Conservation (phyloP, 345 rosid species). For the Geranium brycei region DNA sequence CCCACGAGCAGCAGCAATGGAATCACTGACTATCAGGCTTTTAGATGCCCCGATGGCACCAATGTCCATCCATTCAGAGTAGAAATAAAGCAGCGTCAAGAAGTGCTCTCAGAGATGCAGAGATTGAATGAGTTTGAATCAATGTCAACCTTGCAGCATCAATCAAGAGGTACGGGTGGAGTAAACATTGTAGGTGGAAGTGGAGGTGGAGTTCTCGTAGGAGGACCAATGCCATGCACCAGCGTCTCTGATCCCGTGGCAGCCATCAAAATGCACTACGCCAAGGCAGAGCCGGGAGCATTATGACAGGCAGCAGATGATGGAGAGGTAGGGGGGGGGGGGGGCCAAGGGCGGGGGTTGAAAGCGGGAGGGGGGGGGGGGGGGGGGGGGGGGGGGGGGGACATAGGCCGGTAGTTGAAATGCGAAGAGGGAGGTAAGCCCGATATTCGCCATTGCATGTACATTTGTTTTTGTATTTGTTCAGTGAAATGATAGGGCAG, state of each 20-base stretch:
- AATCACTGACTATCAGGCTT: conserved; percentile 32
- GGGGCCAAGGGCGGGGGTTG: too few relatives aligned
- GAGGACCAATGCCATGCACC: conserved; percentile 24
- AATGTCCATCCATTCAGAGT: conserved; percentile 29
- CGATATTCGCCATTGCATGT: too few relatives aligned
- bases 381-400: conserved; percentile 41
- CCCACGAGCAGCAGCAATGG: conserved; percentile 27
- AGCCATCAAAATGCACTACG: conserved; percentile 46
- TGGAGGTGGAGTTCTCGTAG: conserved; percentile 22
- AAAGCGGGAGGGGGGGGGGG: conserved; percentile 40
- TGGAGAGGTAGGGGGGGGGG: conserved; percentile 48
- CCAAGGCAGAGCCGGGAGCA: conserved; percentile 29
- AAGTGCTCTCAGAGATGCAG: conserved; percentile 27
- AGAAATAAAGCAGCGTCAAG: conserved; percentile 40
- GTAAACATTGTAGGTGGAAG: too few relatives aligned
- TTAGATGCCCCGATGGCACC: conserved; percentile 20
- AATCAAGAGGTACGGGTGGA: conserved; percentile 31
- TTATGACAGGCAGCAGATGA: conserved; percentile 28
- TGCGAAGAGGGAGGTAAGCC: conserved; percentile 14
- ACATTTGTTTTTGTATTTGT: conserved; percentile 21
- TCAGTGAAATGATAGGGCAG: neutral
- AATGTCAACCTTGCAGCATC: conserved; percentile 33
- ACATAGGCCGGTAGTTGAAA: conserved; percentile 43
- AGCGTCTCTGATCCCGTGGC: conserved; percentile 52
- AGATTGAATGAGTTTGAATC: conserved; percentile 38